Percentiles rank a stretch among this genome's conserved stretches.
Evolutionary conservation across 345 rosid genomes (phyloP).

Genomic region (Rhizophora mangle): DNA sequence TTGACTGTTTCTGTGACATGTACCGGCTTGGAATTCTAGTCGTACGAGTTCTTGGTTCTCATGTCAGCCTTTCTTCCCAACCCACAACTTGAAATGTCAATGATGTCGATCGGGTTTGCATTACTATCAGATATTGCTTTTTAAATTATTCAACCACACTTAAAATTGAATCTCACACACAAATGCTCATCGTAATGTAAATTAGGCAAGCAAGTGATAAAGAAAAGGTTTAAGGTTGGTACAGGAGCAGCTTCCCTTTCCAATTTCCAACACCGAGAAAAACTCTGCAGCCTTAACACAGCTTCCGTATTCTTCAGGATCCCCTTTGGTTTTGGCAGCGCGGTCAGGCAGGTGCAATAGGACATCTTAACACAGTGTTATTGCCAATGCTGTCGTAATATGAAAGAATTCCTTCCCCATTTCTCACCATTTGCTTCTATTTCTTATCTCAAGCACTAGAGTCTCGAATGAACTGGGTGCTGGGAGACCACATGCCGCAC

Average conservation of each 20-base stretch:
- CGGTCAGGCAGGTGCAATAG: constrained; percentile 20
- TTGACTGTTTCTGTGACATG: not conserved
- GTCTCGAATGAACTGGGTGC: constrained; percentile 41
- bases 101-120: constrained; percentile 40
- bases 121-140: too few species aligned
- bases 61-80: constrained; percentile 39
- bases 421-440: not conserved
- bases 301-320: constrained; percentile 33
- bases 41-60: constrained; percentile 33
- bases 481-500: constrained; percentile 24
- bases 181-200: too few species aligned
- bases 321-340: constrained; percentile 36
- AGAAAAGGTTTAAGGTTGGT: not conserved
- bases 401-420: too few species aligned
- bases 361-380: not conserved
- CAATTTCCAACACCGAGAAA: not conserved
- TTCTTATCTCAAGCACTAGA: constrained; percentile 24
- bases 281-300: constrained; percentile 30
- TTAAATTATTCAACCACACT: too few species aligned
- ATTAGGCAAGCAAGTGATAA: not conserved
- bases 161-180: too few species aligned
- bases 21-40: constrained; percentile 38
- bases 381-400: not conserved
- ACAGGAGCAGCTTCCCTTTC: constrained; percentile 1
- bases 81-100: constrained; percentile 37